These are phyloP conservation scores for Taphrina deformans DNA, from an alignment of 1,139 yeast genomes.

Conservation along the genomic window DNA sequence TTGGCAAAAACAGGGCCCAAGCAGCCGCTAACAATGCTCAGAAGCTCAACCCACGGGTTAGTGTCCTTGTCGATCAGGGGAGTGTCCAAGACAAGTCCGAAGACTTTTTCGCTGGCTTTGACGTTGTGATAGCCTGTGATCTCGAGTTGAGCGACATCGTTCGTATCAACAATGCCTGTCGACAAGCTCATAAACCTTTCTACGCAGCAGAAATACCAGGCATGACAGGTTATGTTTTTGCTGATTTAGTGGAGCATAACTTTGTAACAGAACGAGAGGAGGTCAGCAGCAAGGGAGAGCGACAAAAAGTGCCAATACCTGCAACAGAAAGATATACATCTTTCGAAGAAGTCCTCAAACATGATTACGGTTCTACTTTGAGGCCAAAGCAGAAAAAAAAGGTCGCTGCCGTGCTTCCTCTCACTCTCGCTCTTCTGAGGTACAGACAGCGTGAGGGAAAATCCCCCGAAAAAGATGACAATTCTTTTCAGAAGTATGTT, in stretches of 20 bases:
- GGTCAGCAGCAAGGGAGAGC: constrained; percentile 3
- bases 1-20: constrained; percentile 53
- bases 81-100: constrained; percentile 45
- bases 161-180: constrained; percentile 56
- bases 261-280: constrained; percentile 45
- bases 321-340: constrained; percentile 1
- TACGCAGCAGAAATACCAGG: constrained; percentile 75
- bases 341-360: constrained; percentile 8
- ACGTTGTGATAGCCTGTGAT: constrained; percentile 76
- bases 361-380: constrained; percentile 18
- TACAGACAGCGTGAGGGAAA: background rate
- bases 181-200: constrained; percentile 61
- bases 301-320: constrained; percentile 8
- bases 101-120: constrained; percentile 59
- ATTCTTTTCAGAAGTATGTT: background rate
- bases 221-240: constrained; percentile 75
- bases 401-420: constrained; percentile 40
- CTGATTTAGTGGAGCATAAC: constrained; percentile 69
- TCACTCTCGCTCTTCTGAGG: constrained; percentile 15
- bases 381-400: constrained; percentile 27
- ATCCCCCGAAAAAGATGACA: background rate
- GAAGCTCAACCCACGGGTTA: constrained; percentile 78
- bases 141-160: constrained; percentile 49
- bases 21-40: constrained; percentile 58
- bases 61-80: constrained; percentile 48